Evolutionary conservation across 192 early-diverging fungal species (phyloP), one percentile per base, ranked within the genome.

Genomic region (Umbelopsis isabellina): DNA sequence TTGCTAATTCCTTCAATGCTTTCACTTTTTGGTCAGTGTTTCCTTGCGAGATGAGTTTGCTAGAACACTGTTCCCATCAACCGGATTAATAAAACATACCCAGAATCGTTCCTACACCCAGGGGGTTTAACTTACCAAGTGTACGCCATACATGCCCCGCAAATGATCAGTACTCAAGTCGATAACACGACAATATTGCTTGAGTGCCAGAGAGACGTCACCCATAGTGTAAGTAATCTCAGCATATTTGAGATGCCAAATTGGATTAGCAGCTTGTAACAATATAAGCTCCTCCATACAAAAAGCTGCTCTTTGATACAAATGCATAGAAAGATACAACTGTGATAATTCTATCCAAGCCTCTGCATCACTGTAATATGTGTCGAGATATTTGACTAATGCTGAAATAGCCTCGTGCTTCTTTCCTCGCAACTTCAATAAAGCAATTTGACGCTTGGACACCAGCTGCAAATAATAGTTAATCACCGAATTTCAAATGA

Each of bases 261-360:
- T 87, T 72, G 95, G 92, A 81, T 95, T 93, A 65, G 84, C 80
- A n/a, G 95, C 93, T 68, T 92, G 88, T 49, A 94, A 85, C 68
- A 99, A 66, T 53, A 99, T 83, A n/a, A 94, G 75, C 78, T 99
- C 97, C 76, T 99, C 97, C 50, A 91, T 75, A 72, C 94, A 96
- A 74, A 92, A 98, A 15, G 89, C 90, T 6, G 97, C 96, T 80
- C 96, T 94, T 70, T 87, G 76, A 74, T 92, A 91, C 85, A 91
- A 77, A 65, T 89, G 75, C 37, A 88, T 80, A 7, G 66, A 74
- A 21, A 96, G 75, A 74, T 99, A 98, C 37, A 93, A 75, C 30
- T 83, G 75, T 1, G 88, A 82, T 47, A 99, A 84, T 75, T 95
- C 90, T 0, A 93, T 73, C 97, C 97, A 99, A 1, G 86, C 93